These are phyloP conservation scores for Fusarium incarnatum DNA, from an alignment of 2,329 filamentous ascomycete genomes.

Conservation along the genomic window DNA sequence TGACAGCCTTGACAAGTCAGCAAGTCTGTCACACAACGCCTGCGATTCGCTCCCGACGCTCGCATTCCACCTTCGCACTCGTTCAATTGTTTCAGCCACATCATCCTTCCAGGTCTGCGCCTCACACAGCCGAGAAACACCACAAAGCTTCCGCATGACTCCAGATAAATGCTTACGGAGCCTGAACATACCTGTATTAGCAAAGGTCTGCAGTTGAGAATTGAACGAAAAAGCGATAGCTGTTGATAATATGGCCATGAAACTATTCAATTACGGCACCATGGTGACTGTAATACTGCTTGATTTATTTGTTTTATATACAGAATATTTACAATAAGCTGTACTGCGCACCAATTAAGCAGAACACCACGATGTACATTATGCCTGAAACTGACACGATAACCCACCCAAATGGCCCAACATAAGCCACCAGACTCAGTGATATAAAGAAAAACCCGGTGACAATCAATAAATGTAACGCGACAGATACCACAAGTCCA, in stretches of 20 bases:
- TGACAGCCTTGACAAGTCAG: neutral
- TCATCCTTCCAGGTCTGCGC: neutral
- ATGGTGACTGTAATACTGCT: neutral
- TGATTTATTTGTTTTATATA: accelerated
- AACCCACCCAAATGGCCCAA: neutral
- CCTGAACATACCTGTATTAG: no score
- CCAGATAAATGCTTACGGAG: accelerated
- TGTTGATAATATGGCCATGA: no score
- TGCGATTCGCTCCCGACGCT: neutral
- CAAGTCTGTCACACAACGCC: neutral
- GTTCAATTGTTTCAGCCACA: neutral
- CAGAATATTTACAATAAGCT: neutral
- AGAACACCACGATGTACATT: neutral
- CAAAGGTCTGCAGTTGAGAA: no score
- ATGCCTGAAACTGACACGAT: neutral
- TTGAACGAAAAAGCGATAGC: no score
- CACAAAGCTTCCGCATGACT: neutral
- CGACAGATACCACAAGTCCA: neutral
- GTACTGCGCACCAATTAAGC: neutral
- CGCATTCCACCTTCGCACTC: neutral
- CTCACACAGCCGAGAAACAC: neutral
- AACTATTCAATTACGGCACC: accelerated
- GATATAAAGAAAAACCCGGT: slow-evolving; percentile 1
- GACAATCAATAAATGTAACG: neutral
- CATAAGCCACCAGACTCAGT: neutral